phyloP scores from a whole-genome alignment of 2,329 filamentous ascomycete species.

The Teratosphaeria nubilosa region DNA sequence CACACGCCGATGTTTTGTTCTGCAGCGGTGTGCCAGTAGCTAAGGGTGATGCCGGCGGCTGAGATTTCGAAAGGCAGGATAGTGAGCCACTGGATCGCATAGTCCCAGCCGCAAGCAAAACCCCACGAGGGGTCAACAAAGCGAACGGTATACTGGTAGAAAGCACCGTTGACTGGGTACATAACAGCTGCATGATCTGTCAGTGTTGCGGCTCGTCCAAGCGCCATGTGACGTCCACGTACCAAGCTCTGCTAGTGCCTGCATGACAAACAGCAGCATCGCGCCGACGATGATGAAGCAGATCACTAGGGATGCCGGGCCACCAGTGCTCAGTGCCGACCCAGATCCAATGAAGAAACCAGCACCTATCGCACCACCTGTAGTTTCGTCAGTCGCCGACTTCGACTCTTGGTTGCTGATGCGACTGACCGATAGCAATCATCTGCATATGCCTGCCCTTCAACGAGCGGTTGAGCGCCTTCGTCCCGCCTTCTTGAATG shows the following conservation, averaged over 20 bases:
- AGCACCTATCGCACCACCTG: slow-evolving; percentile 31
- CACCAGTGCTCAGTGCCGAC: slow-evolving; percentile 21
- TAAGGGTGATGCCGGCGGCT: slow-evolving; percentile 23
- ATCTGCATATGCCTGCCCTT: slow-evolving; percentile 82
- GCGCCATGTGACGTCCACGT: slow-evolving; percentile 40
- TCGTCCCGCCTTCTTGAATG: not conserved
- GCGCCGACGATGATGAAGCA: slow-evolving; percentile 27
- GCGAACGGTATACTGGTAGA: slow-evolving; percentile 19
- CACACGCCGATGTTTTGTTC: slow-evolving; percentile 22
- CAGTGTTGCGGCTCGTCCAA: slow-evolving; percentile 39
- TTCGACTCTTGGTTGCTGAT: not conserved
- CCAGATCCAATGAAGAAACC: slow-evolving; percentile 28
- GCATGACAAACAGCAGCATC: slow-evolving; percentile 25
- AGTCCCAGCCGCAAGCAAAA: slow-evolving; percentile 28
- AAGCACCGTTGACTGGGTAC: slow-evolving; percentile 27
- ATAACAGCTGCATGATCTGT: slow-evolving; percentile 9
- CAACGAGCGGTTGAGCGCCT: not conserved
- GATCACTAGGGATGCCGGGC: slow-evolving; percentile 24
- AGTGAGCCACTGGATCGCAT: slow-evolving; percentile 26
- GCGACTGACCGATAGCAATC: slow-evolving; percentile 72
- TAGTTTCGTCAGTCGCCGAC: not conserved
- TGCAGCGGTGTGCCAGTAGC: slow-evolving; percentile 20
- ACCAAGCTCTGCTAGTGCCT: slow-evolving; percentile 27
- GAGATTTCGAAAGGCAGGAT: slow-evolving; percentile 25
- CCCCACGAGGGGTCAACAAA: slow-evolving; percentile 28